Base-by-base conservation (phyloP, 768 basidiomycete species). In the Auriscalpium orientale region DNA sequence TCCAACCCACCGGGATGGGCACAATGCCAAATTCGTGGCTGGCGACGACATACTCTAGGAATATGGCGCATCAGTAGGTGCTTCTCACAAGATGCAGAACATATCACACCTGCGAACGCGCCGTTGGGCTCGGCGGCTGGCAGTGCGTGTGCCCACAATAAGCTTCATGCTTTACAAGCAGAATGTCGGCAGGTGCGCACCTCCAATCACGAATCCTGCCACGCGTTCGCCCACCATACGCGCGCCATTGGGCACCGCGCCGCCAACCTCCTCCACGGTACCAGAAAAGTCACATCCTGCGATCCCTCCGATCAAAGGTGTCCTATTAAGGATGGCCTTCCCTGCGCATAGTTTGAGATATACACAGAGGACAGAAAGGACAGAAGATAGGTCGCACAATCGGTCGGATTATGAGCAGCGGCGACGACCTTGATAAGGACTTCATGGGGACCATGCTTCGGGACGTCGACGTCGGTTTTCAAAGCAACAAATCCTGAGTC, bases 201-300 rank as follows among this genome's bases (percentile, higher is more conserved):
- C 15, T 34, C 51, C 53, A 3, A 12, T 1, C 18, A 58, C 28
- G 44, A 51, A 21, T 4, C 57, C 58, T 0, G 54, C 61, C 21
- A 64, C 54, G 3, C 54, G 58, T 54, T 64, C 58, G 34, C 61
- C 62, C 12, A 62, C 35, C 12, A 35, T 46, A 40, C 62, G 46
- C 34, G 52, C 45, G 12, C 60, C 54, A 9, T 36, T 43, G 1
- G 55, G 58, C 20, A 62, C 57, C 18, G 52, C 57, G 7, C 54
- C 38, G 8, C 62, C 60, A 28, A 63, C 40, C 46, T 56, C 57
- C 34, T 56, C 57, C 11, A 63, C 60, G 1, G 46, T 49, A 11
- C 62, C 60, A 10, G 60, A 50, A 38, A 54, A 62, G 55, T 63
- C 62, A n/a, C 49, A 46, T 7, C 62, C 60, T 10, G 51, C 12